phyloP scores from a whole-genome alignment of 441 rosid genomes.

The Populus hybrid region DNA sequence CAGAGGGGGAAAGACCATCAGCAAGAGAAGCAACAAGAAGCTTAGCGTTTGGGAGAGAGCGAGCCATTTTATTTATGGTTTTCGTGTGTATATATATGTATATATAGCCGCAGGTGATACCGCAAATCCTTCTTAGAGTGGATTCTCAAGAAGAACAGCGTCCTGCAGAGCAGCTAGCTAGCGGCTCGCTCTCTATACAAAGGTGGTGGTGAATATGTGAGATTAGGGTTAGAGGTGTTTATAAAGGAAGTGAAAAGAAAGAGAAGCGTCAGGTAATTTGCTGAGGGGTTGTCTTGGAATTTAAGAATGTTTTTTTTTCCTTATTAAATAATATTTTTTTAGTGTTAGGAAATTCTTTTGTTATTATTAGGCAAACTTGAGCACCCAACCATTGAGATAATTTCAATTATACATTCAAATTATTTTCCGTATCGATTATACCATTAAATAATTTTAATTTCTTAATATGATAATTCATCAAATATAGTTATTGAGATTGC shows the following conservation, averaged over 20 bases:
- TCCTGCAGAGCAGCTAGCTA: constrained; percentile 15
- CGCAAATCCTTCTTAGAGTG: constrained; percentile 9
- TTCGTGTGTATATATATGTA: background rate
- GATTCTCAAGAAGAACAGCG: constrained; percentile 15
- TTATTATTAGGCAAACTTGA: no score
- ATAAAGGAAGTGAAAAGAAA: background rate
- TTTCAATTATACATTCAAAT: no score
- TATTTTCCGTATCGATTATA: no score
- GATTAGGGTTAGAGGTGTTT: background rate
- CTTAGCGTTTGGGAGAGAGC: constrained; percentile 25
- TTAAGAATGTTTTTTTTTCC: no score
- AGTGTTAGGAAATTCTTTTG: no score
- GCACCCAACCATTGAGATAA: no score
- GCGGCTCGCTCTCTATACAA: constrained; percentile 7
- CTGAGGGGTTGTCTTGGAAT: no score
- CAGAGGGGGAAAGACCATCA: constrained; percentile 20
- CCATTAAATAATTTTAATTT: no score
- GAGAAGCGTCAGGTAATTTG: no score
- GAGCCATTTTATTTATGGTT: constrained; percentile 27
- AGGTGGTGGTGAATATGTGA: background rate
- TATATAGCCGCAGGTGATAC: constrained; percentile 13
- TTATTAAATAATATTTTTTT: no score
- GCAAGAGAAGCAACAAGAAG: constrained; percentile 18
- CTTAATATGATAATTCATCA: no score
- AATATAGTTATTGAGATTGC: no score